These are phyloP conservation scores for Malassezia caprae DNA, from an alignment of 1,284 basidiomycete genomes.

Conservation along the genomic window DNA sequence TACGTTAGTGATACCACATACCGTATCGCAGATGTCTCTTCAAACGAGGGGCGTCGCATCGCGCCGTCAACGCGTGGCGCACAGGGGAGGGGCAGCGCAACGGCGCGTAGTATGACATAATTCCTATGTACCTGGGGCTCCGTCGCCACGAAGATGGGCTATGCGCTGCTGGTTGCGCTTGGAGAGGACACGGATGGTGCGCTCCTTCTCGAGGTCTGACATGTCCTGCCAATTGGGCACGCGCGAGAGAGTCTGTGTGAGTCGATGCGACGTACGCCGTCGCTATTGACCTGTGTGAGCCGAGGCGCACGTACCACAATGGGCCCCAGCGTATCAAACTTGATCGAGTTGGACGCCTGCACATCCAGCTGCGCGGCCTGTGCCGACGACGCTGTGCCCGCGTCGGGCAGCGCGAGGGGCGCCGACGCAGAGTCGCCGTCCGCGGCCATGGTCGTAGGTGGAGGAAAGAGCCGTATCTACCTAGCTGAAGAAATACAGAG, in stretches of 20 bases:
- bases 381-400: neutral
- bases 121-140: neutral
- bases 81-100: neutral
- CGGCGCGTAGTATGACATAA: neutral
- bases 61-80: neutral
- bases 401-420: neutral
- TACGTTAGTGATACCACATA: slow-evolving; percentile 1
- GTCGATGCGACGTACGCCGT: slow-evolving; percentile 15
- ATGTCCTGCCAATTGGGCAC: slow-evolving; percentile 20
- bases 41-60: neutral
- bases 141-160: slow-evolving; percentile 9
- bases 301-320: slow-evolving; percentile 13
- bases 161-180: slow-evolving; percentile 18
- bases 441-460: neutral
- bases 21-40: slow-evolving; percentile 16
- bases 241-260: slow-evolving; percentile 20
- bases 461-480: neutral
- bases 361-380: neutral
- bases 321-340: slow-evolving; percentile 20
- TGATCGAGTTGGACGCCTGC: slow-evolving; percentile 1
- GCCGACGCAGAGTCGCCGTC: neutral
- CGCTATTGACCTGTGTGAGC: slow-evolving; percentile 15
- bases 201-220: slow-evolving; percentile 16
- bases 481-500: slow-evolving; percentile 43
- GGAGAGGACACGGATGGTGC: slow-evolving; percentile 18